Evolutionary conservation across 2,329 filamentous ascomycete genomes (phyloP).

Genomic region (Penicillium hordei): DNA sequence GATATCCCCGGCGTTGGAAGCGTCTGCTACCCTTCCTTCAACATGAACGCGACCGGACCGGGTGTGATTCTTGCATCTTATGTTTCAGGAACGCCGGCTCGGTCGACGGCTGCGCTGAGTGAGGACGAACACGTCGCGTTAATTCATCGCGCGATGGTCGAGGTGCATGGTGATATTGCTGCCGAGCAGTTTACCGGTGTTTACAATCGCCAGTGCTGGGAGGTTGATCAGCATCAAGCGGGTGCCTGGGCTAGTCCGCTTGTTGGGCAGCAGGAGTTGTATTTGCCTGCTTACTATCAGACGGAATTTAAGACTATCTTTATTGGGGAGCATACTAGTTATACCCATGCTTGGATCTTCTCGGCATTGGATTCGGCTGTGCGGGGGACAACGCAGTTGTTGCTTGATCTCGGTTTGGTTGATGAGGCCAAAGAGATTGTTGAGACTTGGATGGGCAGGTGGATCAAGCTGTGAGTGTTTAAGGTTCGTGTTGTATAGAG

Average conservation of each 20-base stretch:
- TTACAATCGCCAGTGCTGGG: constrained; percentile 67
- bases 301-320: constrained; percentile 70
- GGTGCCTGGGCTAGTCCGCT: constrained; percentile 63
- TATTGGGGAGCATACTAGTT: constrained; percentile 67
- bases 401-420: constrained; percentile 63
- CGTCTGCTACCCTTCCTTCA: constrained; percentile 40
- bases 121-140: constrained; percentile 56
- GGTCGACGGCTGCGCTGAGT: constrained; percentile 26
- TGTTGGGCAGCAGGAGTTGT: constrained; percentile 67
- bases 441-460: constrained; percentile 67
- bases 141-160: constrained; percentile 64
- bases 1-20: constrained; percentile 33
- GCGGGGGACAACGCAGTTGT: constrained; percentile 62
- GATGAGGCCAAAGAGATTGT: constrained; percentile 67
- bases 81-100: constrained; percentile 28
- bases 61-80: constrained; percentile 49
- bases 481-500: background rate
- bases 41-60: constrained; percentile 37
- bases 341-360: constrained; percentile 60
- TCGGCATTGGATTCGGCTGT: constrained; percentile 67
- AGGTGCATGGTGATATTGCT: constrained; percentile 64
- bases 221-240: constrained; percentile 59
- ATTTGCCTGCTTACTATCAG: constrained; percentile 70
- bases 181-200: constrained; percentile 64
- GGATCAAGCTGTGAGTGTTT: constrained; percentile 49